phyloP scores from a whole-genome alignment of 1,284 basidiomycete genomes.

The Meira miltonrushii region DNA sequence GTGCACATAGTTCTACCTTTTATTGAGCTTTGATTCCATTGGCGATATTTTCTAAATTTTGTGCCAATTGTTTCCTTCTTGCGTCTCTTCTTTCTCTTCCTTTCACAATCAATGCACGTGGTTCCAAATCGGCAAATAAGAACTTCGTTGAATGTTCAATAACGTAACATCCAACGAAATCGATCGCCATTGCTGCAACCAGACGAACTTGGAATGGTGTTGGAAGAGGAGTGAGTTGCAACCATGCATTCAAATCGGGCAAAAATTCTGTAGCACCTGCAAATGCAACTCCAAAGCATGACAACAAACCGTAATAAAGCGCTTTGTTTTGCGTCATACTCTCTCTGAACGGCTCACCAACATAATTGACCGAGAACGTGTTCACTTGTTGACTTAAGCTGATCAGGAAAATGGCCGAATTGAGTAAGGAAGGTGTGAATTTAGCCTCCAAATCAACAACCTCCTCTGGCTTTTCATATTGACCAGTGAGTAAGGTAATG shows the following conservation, averaged over 20 bases:
- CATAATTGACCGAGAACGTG: conserved; percentile 41
- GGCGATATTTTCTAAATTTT: conserved; percentile 11
- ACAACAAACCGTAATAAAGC: conserved; percentile 46
- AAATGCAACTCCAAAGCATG: conserved; percentile 37
- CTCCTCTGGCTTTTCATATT: conserved; percentile 36
- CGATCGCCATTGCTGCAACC: conserved; percentile 67
- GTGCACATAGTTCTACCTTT: background rate
- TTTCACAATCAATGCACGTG: conserved; percentile 71
- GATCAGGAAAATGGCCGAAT: conserved; percentile 49
- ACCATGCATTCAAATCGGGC: conserved; percentile 91
- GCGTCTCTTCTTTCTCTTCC: conserved; percentile 26
- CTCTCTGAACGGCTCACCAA: conserved; percentile 48
- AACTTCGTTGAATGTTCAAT: conserved; percentile 78
- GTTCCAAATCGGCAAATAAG: conserved; percentile 81
- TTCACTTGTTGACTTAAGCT: conserved; percentile 43
- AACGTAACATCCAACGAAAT: conserved; percentile 81
- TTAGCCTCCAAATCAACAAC: conserved; percentile 48
- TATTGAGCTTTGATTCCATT: background rate
- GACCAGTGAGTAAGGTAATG: conserved; percentile 29
- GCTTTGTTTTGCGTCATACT: conserved; percentile 42
- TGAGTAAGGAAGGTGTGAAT: conserved; percentile 46
- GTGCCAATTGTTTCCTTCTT: conserved; percentile 23
- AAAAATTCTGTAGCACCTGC: conserved; percentile 64
- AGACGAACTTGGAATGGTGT: conserved; percentile 57
- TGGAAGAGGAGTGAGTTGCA: conserved; percentile 92